These are phyloP conservation scores for Aspergillus saccharolyticus DNA, from an alignment of 495 filamentous ascomycete genomes.

Conservation along the genomic window DNA sequence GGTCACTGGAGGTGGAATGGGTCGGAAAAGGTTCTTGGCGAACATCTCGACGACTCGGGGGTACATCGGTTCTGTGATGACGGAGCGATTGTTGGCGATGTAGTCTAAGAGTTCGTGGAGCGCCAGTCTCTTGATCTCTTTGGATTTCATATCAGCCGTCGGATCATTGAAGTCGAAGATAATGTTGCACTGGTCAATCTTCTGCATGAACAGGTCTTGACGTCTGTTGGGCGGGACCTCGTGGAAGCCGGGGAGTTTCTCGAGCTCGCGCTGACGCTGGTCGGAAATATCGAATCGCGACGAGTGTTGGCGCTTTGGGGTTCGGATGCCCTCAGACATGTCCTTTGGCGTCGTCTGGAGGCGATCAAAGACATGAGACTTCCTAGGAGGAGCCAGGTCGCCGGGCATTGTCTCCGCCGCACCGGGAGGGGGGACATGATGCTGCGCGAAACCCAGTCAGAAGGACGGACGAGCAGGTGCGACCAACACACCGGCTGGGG, in stretches of 20 bases:
- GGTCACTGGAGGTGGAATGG: slow-evolving; percentile 94
- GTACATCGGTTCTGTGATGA: slow-evolving; percentile 99
- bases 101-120: slow-evolving; percentile 97
- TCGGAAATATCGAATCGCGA: slow-evolving; percentile 97
- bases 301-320: slow-evolving; percentile 92
- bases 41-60: slow-evolving; percentile 99
- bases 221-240: slow-evolving; percentile 92
- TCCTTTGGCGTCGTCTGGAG: slow-evolving; percentile 93
- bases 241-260: slow-evolving; percentile 98
- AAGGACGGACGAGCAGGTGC: background rate
- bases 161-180: slow-evolving; percentile 99
- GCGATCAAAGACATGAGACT: slow-evolving; percentile 84
- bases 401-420: slow-evolving; percentile 97
- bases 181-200: slow-evolving; percentile 99
- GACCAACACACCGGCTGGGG: background rate
- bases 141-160: slow-evolving; percentile 98
- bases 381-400: slow-evolving; percentile 92
- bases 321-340: slow-evolving; percentile 88
- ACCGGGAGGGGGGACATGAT: slow-evolving; percentile 87
- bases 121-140: slow-evolving; percentile 97
- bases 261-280: slow-evolving; percentile 81
- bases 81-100: slow-evolving; percentile 95
- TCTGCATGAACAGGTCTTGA: slow-evolving; percentile 99
- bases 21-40: slow-evolving; percentile 95
- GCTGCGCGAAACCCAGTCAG: slow-evolving; percentile 50